Base-by-base conservation (phyloP, 345 rosid genomes). In the Draba incana region DNA sequence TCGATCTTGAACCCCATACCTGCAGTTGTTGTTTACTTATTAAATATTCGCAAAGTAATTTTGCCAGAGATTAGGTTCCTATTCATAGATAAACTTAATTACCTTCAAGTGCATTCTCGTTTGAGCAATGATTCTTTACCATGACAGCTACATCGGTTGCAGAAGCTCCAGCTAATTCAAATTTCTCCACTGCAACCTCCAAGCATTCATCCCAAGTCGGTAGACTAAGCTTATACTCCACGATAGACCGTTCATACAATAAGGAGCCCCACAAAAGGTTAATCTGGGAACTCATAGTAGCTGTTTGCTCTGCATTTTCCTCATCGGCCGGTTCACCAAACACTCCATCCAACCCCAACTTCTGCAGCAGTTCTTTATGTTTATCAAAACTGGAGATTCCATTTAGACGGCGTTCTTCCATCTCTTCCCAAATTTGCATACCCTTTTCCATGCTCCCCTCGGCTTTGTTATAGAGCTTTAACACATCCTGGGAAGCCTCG, bases 181-280 rank as follows among this genome's bases (percentile, higher is more conserved):
- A 94, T 75, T 94, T 94, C 84, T 91, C 99, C 5, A 94, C 95
- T 1, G 99, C 79, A 68, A 94, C 99, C 78, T 94, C 98, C 62
- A 91, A 76, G 42, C 98, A 94, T 83, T 94, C 99, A 80, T 94
- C 97, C 97, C 99, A 94, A 43, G 92, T 87, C 13, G 96, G 96
- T 16, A 94, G 60, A 61, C 82, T 91, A 45, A 94, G 85, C 78
- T 79, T 91, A 70, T 84, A 91, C 71, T 94, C 99, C 31, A 87
- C 97, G 6, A 94, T 83, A 4, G 99, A 94, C 15, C 99, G 95
- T 77, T 94, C 96, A 20, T 94, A 94, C 8, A 94, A 83, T 69
- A 91, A 80, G 27, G 95, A 91, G 11, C 98, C 98, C 97, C 98
- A 93, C 57, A 93, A 78, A 30, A 93, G 89, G 64, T 93, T 75